Conservation (phyloP, 2,329 filamentous ascomycete species). For the Dothistroma septosporum region DNA sequence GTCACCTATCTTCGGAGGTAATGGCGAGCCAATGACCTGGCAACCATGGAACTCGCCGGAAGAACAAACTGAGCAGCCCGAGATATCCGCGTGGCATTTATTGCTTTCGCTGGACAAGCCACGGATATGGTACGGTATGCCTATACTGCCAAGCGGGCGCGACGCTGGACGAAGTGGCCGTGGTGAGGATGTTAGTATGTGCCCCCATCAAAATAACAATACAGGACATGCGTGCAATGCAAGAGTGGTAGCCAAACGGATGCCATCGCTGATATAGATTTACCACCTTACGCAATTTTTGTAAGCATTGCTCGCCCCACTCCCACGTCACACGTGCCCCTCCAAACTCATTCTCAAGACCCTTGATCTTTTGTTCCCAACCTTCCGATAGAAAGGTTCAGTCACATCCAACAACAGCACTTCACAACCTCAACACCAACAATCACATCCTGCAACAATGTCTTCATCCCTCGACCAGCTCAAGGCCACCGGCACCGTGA, state of each 20-base stretch:
- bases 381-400: not conserved
- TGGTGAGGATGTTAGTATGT: not conserved
- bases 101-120: not conserved
- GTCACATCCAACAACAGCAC: not conserved
- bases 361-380: not conserved
- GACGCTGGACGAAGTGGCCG: not conserved
- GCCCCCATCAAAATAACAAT: not conserved
- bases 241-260: not conserved
- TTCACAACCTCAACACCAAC: not conserved
- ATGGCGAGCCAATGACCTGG: not conserved
- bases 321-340: not conserved
- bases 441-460: slow-evolving; percentile 52
- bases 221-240: too few relatives aligned
- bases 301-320: not conserved
- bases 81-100: not conserved
- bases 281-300: not conserved
- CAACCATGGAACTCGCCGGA: not conserved
- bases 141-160: not conserved
- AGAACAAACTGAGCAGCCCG: not conserved
- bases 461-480: slow-evolving; percentile 90
- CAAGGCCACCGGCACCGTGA: slow-evolving; percentile 92
- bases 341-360: not conserved
- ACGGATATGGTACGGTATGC: not conserved
- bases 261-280: not conserved
- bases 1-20: too few relatives aligned